Percentiles rank a stretch among this genome's conserved stretches.
Evolutionary conservation across 140 eudicot species (phyloP).

Genomic region (Stevia rebaudiana): DNA sequence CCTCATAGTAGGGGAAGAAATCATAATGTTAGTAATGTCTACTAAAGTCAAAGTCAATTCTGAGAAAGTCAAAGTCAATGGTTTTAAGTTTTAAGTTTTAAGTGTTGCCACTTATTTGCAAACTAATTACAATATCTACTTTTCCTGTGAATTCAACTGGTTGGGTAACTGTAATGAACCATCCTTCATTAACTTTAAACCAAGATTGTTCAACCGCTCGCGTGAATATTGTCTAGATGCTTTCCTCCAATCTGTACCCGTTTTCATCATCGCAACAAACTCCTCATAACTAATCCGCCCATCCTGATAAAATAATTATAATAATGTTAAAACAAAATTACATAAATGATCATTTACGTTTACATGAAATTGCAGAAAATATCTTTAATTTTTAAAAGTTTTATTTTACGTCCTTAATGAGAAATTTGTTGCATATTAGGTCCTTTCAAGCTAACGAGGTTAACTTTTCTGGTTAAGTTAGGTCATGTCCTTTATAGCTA

Average conservation of each 20-base stretch:
- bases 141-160: background rate
- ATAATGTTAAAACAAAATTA: background rate
- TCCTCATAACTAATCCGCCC: constrained; percentile 75
- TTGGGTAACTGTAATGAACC: constrained; percentile 39
- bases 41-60: background rate
- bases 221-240: constrained; percentile 71
- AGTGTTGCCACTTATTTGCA: no score
- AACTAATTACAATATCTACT: background rate
- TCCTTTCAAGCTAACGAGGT: no score
- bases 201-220: constrained; percentile 54
- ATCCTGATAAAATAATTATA: constrained; percentile 36
- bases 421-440: no score
- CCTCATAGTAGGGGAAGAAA: no score
- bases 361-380: no score
- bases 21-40: no score
- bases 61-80: background rate
- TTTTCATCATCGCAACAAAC: constrained; percentile 74
- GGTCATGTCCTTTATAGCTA: no score
- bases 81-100: no score
- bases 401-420: no score
- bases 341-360: no score
- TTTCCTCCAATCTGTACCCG: constrained; percentile 81
- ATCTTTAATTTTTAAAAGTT: no score
- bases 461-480: no score
- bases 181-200: constrained; percentile 52